Evolutionary conservation across 140 eudicot species (phyloP).

Genomic region (Ambrosia hybrid): DNA sequence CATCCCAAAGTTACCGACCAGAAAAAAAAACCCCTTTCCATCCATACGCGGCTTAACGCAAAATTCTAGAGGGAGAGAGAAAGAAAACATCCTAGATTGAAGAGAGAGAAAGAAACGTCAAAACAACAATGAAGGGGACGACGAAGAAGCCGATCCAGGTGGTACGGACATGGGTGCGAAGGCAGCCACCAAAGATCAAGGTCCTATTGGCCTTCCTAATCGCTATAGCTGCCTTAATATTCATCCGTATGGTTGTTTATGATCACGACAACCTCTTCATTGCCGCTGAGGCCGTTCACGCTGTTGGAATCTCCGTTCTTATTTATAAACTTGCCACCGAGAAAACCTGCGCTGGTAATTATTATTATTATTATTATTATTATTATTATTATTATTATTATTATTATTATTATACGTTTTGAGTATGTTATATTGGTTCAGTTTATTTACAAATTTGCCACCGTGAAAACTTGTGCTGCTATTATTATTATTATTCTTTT

Average conservation of each 20-base stretch:
- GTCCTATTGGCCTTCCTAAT: constrained; percentile 25
- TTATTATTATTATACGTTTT: too few species aligned
- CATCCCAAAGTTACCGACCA: too few species aligned
- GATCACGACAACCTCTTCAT: constrained; percentile 49
- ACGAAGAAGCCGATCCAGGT: constrained; percentile 6
- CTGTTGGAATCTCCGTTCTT: constrained; percentile 43
- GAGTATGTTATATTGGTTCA: too few species aligned
- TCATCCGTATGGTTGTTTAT: constrained; percentile 34
- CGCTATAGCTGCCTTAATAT: constrained; percentile 30
- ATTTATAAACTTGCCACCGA: constrained; percentile 26
- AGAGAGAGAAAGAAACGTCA: too few species aligned
- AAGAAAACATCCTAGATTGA: too few species aligned
- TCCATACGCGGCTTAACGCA: too few species aligned
- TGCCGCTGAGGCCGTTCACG: constrained; percentile 45
- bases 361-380: background rate
- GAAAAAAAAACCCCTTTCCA: too few species aligned
- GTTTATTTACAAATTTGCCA: too few species aligned
- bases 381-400: background rate
- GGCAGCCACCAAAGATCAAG: constrained; percentile 44
- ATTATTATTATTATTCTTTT: too few species aligned
- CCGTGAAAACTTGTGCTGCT: too few species aligned
- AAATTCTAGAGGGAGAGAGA: too few species aligned
- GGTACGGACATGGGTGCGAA: constrained; percentile 30
- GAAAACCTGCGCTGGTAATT: background rate
- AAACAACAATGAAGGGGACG: background rate